phyloP scores from a whole-genome alignment of 495 filamentous ascomycete species.

The Lophium mytilinum region DNA sequence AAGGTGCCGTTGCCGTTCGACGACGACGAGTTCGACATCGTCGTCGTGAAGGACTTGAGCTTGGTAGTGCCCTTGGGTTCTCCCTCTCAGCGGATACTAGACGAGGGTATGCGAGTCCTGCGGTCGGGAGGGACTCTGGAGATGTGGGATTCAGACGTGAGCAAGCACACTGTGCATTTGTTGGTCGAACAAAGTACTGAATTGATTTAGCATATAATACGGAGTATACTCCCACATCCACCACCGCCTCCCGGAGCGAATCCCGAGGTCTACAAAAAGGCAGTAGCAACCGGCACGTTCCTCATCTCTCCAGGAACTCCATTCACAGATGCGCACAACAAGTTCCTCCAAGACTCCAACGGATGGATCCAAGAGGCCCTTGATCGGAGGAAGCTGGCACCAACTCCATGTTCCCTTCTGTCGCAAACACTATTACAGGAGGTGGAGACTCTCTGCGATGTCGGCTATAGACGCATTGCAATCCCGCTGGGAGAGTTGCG shows the following conservation, averaged over 20 bases:
- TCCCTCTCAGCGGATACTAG: constrained; percentile 58
- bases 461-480: constrained; percentile 68
- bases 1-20: constrained; percentile 68
- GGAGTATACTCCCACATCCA: constrained; percentile 68
- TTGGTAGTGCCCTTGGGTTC: constrained; percentile 53
- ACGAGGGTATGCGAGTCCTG: constrained; percentile 70
- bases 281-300: constrained; percentile 66
- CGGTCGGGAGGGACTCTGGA: constrained; percentile 74
- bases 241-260: constrained; percentile 47
- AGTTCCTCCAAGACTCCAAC: constrained; percentile 78
- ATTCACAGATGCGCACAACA: constrained; percentile 67
- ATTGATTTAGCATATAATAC: constrained; percentile 51
- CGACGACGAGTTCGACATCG: constrained; percentile 77
- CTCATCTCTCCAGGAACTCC: constrained; percentile 75
- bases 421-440: constrained; percentile 74
- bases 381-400: constrained; percentile 58
- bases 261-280: constrained; percentile 53
- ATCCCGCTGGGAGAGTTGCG: constrained; percentile 79
- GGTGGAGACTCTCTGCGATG: constrained; percentile 57
- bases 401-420: constrained; percentile 73
- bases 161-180: too few relatives aligned
- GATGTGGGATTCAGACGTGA: constrained; percentile 64
- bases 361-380: constrained; percentile 70
- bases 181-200: too few relatives aligned
- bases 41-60: constrained; percentile 82